These are phyloP conservation scores for Staphylotrichum longicolle DNA, from an alignment of 495 filamentous ascomycete species.

Conservation along the genomic window DNA sequence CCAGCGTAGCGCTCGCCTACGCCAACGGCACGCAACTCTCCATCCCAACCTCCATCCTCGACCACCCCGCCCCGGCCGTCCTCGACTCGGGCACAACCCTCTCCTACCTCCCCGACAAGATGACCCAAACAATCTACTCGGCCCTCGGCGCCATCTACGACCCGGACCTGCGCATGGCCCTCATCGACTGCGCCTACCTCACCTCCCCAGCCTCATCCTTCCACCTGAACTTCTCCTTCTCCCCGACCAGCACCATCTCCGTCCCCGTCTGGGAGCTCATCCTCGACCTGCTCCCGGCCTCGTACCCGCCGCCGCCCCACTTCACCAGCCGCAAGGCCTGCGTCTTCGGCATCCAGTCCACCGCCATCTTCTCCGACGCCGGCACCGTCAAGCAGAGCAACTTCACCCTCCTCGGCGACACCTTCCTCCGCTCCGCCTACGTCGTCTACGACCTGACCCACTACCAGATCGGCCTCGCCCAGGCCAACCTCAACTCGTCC, in stretches of 20 bases:
- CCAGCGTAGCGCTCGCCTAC: slow-evolving; percentile 32
- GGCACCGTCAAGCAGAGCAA: slow-evolving; percentile 12
- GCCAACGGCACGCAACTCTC: slow-evolving; percentile 36
- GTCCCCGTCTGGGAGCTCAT: slow-evolving; percentile 76
- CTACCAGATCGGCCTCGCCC: slow-evolving; percentile 80
- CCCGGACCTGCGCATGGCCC: slow-evolving; percentile 42
- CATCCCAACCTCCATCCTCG: slow-evolving; percentile 42
- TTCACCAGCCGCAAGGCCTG: slow-evolving; percentile 37
- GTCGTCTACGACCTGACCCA: slow-evolving; percentile 88
- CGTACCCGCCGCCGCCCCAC: slow-evolving; percentile 21
- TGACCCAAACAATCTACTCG: slow-evolving; percentile 57
- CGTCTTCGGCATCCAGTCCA: slow-evolving; percentile 45
- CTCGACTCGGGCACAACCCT: slow-evolving; percentile 85
- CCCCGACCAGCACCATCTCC: slow-evolving; percentile 54
- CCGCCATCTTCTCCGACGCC: slow-evolving; percentile 25
- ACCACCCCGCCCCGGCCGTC: slow-evolving; percentile 52
- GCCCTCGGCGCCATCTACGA: slow-evolving; percentile 54
- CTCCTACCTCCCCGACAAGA: slow-evolving; percentile 70
- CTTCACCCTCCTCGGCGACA: slow-evolving; percentile 66
- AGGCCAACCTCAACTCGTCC: slow-evolving; percentile 78
- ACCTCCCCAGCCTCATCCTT: slow-evolving; percentile 55
- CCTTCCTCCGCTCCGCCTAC: slow-evolving; percentile 88
- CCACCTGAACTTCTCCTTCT: slow-evolving; percentile 60
- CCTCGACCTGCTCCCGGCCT: slow-evolving; percentile 49
- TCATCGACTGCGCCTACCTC: slow-evolving; percentile 47